Evolutionary conservation across 768 basidiomycete species (phyloP).

Genomic region (Psilocybe cyanescens): DNA sequence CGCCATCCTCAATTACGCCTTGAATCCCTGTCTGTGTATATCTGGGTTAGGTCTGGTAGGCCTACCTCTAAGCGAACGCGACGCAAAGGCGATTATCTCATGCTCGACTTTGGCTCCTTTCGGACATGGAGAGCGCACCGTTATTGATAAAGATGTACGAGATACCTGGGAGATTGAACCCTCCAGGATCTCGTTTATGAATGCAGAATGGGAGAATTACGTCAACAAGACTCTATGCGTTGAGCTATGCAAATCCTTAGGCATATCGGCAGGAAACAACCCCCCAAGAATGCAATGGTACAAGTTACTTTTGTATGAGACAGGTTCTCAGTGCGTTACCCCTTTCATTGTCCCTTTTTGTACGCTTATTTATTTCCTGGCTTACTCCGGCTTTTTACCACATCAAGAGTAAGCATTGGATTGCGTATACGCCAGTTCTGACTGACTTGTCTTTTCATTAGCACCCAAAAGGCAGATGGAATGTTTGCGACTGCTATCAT

Average conservation of each 20-base stretch:
- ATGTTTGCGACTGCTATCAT: slow-evolving; percentile 59
- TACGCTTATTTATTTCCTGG: too few species aligned
- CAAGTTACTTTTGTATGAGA: slow-evolving; percentile 52
- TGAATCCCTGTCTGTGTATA: slow-evolving; percentile 44
- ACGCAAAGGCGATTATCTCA: slow-evolving; percentile 41
- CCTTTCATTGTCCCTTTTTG: not conserved
- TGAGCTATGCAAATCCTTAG: slow-evolving; percentile 38
- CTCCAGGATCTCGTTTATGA: slow-evolving; percentile 38
- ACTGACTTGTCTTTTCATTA: slow-evolving; percentile 29
- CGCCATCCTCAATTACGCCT: slow-evolving; percentile 28
- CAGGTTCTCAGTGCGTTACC: slow-evolving; percentile 49
- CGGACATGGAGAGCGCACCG: slow-evolving; percentile 44
- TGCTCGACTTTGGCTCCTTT: slow-evolving; percentile 44
- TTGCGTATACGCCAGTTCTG: not conserved
- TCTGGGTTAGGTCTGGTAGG: slow-evolving; percentile 45
- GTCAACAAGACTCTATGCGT: slow-evolving; percentile 30
- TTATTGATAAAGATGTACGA: slow-evolving; percentile 46
- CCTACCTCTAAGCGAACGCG: slow-evolving; percentile 42
- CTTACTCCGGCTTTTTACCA: slow-evolving; percentile 32
- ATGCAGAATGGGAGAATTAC: slow-evolving; percentile 42
- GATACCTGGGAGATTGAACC: slow-evolving; percentile 59
- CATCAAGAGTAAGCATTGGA: slow-evolving; percentile 44
- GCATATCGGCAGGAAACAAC: slow-evolving; percentile 31
- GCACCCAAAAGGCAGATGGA: slow-evolving; percentile 48
- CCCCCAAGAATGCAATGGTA: slow-evolving; percentile 43